Base-by-base conservation (phyloP, 2,329 filamentous ascomycete genomes). In the Aureobasidium lini region DNA sequence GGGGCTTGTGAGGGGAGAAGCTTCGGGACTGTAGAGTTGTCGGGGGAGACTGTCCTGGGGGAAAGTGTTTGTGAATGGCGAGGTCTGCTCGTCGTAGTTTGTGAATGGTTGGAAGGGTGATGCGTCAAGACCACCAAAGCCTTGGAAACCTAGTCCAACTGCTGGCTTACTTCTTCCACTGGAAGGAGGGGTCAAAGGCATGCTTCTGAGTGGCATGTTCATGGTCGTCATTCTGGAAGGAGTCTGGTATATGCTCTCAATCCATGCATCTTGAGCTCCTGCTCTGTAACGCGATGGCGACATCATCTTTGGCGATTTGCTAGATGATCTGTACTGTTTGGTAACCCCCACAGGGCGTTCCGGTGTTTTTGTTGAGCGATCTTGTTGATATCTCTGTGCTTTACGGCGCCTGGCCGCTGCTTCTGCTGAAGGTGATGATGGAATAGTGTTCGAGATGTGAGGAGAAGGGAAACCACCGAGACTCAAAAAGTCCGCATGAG, bases 401-500 rank as follows among this genome's bases (percentile, higher is more conserved):
- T 46, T 54, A 10, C 57, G 57, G 48, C 57, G 57, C 48, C 48
- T 60, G 48, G 57, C 57, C 57, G 57, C 47, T 60, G 39, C 54
- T 28, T 46, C 18, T 11, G 11, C 39, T 4, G 48, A 54, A 15
- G 48, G 39, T 32, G 53, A 50, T 32, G 53, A 47, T 28, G 60
- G 47, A 31, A 39, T 23, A 42, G 28, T 42, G 10, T 15, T 44
- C 31, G 42, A 49, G 39, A 61, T 57, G 53, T 61, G 60, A 46
- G 70, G 70, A 44, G 68, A 70, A 29, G 70, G 69, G 61, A 65
- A 65, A 28, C 70, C 70, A 52, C 69, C 69, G 13, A 71, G 64
- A 61, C 69, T 71, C 34, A 71, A 62, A 42, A 72, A 72, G 61
- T 72, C 70, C n/a, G 68, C 67, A 58, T 71, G 67, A 39, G 67